Evolutionary conservation across 1,284 basidiomycete species (phyloP).

Genomic region (Fomes fomentarius): DNA sequence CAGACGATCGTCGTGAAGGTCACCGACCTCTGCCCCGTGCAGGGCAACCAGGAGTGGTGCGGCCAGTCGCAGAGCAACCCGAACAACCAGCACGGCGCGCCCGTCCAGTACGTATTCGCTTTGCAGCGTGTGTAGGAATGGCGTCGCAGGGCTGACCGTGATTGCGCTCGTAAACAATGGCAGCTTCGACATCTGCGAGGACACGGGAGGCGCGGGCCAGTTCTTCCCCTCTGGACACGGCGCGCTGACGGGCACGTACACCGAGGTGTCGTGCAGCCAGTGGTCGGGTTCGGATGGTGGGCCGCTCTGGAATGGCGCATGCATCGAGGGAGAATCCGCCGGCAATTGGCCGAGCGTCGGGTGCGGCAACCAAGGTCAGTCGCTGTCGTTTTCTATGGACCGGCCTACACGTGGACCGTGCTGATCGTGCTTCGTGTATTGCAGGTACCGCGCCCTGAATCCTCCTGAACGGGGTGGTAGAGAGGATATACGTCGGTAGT

Average conservation of each 20-base stretch:
- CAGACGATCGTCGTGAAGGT: conserved; percentile 58
- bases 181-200: conserved; percentile 60
- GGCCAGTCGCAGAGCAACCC: conserved; percentile 55
- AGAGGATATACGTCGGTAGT: not conserved
- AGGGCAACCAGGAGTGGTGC: conserved; percentile 56
- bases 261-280: conserved; percentile 56
- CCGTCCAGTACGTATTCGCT: conserved; percentile 55
- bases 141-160: too few species aligned
- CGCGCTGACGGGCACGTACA: conserved; percentile 54
- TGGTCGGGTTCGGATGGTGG: conserved; percentile 58
- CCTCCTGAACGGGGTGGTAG: too few species aligned
- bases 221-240: conserved; percentile 63
- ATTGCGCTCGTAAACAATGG: conserved; percentile 38
- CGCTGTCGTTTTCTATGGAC: not conserved
- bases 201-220: conserved; percentile 53
- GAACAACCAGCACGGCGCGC: conserved; percentile 45
- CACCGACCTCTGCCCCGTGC: conserved; percentile 53
- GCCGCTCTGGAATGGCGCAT: conserved; percentile 50
- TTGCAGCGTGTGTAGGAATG: too few species aligned
- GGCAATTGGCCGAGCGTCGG: conserved; percentile 50
- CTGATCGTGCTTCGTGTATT: too few species aligned
- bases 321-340: conserved; percentile 51
- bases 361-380: conserved; percentile 58
- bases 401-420: too few species aligned
- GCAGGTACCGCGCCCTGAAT: not conserved